A percentile compares a stretch with the other conserved stretches of the same genome.
Evolutionary conservation across 225 moss, liverwort and hornwort species (phyloP).

Genomic region (Polytrichum commune): DNA sequence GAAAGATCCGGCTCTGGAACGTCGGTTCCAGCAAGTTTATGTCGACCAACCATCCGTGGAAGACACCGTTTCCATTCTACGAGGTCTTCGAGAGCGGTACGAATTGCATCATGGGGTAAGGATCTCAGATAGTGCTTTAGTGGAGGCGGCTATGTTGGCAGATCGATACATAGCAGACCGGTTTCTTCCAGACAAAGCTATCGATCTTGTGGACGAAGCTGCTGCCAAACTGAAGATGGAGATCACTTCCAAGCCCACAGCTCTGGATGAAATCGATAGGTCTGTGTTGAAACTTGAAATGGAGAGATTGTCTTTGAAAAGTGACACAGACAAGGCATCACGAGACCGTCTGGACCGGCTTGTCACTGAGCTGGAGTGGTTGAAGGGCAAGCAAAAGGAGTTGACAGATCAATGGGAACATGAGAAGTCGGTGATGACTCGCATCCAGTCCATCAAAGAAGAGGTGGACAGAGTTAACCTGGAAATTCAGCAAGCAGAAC

Average conservation of each 20-base stretch:
- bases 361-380: slow-evolving; percentile 55
- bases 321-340: slow-evolving; percentile 90
- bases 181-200: slow-evolving; percentile 98
- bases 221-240: slow-evolving; percentile 99
- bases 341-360: slow-evolving; percentile 82
- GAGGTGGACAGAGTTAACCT: slow-evolving; percentile 96
- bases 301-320: slow-evolving; percentile 88
- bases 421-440: slow-evolving; percentile 95
- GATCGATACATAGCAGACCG: slow-evolving; percentile 96
- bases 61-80: slow-evolving; percentile 82
- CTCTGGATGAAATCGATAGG: slow-evolving; percentile 91
- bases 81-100: slow-evolving; percentile 93
- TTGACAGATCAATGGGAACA: slow-evolving; percentile 98
- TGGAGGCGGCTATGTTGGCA: slow-evolving; percentile 82
- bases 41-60: slow-evolving; percentile 92
- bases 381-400: slow-evolving; percentile 77
- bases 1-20: slow-evolving; percentile 92
- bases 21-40: slow-evolving; percentile 95
- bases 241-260: slow-evolving; percentile 95
- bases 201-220: slow-evolving; percentile 94
- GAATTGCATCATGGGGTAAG: slow-evolving; percentile 94
- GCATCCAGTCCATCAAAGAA: slow-evolving; percentile 96
- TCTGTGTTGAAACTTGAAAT: slow-evolving; percentile 89
- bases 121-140: slow-evolving; percentile 89
- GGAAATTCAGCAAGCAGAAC: slow-evolving; percentile 97